Evolutionary conservation across 2,329 filamentous ascomycete species (phyloP), one percentile per base, ranked within the genome.

Genomic region (Cryphonectria japonica): DNA sequence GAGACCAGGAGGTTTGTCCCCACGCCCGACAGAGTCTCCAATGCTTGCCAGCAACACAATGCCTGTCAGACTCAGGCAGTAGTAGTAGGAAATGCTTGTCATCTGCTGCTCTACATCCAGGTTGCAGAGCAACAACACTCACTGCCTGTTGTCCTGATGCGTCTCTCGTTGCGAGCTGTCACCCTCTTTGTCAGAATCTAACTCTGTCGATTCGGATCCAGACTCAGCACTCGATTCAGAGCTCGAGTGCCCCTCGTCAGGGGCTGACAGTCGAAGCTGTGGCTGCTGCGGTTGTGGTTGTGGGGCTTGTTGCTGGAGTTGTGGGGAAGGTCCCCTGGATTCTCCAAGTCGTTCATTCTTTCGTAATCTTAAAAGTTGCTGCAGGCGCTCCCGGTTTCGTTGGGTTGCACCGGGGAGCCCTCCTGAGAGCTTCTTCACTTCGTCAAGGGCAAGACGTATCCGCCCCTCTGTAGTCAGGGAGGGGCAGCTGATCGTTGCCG

Each of bases 401-500:
- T 69, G 69, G 7, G 11, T 41, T 11, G 29, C 62, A 2, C 3
- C 60, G 11, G 57, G 50, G 14, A 67, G 43, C 22, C 66, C 71
- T 43, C 66, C 69, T 16, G 71, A 73, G 37, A 73, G 50, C 29
- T 83, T 79, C 75, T 88, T 88, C 32, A 94, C 78, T 0, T 87
- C 85, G 69, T 88, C 85, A 22, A 94, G 81, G 84, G 93, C 91
- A 29, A 86, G 81, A 68, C 86, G 84, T 22, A 94, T 83, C 76
- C 93, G 86, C 3, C 85, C 86, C 73, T 92, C 87, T 3, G 88
- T 88, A 68, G 82, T 83, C 67, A 93, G 83, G 76, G 90, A 87
- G 19, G 89, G 87, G 76, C 91, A 93, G 11, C 84, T 85, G 43
- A 87, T 83, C 1, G 80, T 79, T 68, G 83, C 77, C 2, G 89